These are phyloP conservation scores for Hemileccinum impolitum DNA, from an alignment of 768 basidiomycete genomes.

Conservation along the genomic window DNA sequence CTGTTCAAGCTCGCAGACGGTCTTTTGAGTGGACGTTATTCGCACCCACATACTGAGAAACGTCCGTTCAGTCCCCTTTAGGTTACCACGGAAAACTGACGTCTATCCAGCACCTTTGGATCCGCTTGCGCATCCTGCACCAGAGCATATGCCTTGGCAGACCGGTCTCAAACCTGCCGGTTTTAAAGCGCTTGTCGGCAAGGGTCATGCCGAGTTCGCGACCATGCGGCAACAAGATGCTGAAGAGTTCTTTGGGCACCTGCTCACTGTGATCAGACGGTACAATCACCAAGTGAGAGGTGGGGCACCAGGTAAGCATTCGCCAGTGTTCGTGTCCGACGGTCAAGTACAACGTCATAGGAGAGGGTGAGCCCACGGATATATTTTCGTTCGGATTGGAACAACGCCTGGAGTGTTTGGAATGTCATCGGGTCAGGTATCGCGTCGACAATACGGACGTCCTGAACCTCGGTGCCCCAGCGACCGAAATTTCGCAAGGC, in stretches of 20 bases:
- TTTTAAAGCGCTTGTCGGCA: conserved; percentile 89
- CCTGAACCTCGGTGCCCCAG: conserved; percentile 79
- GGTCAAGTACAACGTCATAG: background rate
- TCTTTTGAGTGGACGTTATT: conserved; percentile 88
- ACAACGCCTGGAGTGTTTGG: conserved; percentile 78
- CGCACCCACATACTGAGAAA: conserved; percentile 49
- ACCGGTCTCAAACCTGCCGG: conserved; percentile 76
- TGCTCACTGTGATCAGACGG: conserved; percentile 70
- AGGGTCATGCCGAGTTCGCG: conserved; percentile 89
- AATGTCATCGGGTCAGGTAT: conserved; percentile 82
- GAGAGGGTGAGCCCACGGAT: conserved; percentile 59
- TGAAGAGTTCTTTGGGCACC: conserved; percentile 87
- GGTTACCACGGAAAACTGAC: conserved; percentile 8
- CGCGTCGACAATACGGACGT: conserved; percentile 72
- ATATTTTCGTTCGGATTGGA: conserved; percentile 81
- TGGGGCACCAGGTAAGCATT: conserved; percentile 33
- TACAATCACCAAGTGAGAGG: conserved; percentile 49
- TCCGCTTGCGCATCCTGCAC: conserved; percentile 30
- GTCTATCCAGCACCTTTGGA: conserved; percentile 24
- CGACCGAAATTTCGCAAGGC: conserved; percentile 34
- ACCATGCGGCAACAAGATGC: conserved; percentile 98
- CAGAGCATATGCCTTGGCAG: conserved; percentile 44
- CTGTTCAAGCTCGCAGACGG: conserved; percentile 92
- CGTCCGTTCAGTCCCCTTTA: conserved; percentile 13
- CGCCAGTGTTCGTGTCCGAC: background rate